Evolutionary conservation across 768 basidiomycete species (phyloP), one percentile per base, ranked within the genome.

Genomic region (Pholiota microspora): DNA sequence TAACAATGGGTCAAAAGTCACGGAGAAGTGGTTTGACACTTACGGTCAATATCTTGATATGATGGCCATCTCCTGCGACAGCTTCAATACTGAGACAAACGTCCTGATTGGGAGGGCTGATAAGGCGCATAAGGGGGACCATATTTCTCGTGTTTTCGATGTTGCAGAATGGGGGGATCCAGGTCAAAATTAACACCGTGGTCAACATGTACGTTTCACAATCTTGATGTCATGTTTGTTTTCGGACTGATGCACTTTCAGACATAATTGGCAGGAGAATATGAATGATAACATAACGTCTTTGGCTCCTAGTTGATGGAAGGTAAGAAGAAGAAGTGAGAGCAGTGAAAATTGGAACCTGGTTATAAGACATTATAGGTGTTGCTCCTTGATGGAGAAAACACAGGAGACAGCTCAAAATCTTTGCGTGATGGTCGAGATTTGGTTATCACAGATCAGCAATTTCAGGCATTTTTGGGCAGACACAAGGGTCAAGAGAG

Each of bases 41-140:
- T 76, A 75, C 24, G 72, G 74, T 0, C 35, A 63, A 55, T 75
- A 71, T 52, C 50, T 76, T 28, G 75, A 73, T 15, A 64, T 75
- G 38, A 75, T 76, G 67, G 73, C 72, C 0, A 70, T 76, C 0
- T 76, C 74, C 0, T 76, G 75, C 31, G 74, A 76, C 42, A 49
- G 40, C 27, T 76, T 76, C 28, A 69, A 72, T 40, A 13, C 42
- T 0, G 73, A 75, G 29, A 69, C 68, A 15, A 76, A 75, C 36
- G 8, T 70, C 36, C 67, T 57, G 18, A 63, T 73, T 42, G 75
- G 48, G 50, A 71, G 12, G 61, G 45, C 69, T 5, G 73, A 75
- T 45, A 63, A 73, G 13, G 70, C 61, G 1, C 16, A 16, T 21
- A 63, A 61, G 13, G 42, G 35, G 8, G 65, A 66, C 1, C 74